Base-by-base conservation (phyloP, 2,329 filamentous ascomycete species). In the Hortaea sp. region DNA sequence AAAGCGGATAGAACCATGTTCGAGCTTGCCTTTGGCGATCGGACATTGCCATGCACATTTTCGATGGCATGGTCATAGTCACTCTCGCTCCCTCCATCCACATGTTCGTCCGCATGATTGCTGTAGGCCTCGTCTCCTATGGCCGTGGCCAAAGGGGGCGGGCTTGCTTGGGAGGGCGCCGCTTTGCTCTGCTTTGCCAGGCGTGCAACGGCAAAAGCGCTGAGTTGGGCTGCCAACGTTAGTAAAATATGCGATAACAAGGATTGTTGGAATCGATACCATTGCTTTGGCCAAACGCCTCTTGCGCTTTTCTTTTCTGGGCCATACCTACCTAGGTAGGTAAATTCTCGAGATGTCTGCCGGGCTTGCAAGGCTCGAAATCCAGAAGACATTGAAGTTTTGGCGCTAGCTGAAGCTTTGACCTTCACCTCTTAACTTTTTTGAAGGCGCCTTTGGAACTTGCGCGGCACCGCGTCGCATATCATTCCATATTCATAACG, bases 261-360 rank as follows among this genome's bases (percentile, higher is more conserved):
- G 20, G 20, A 20, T 20, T 20, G 20, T 20, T 20, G 20, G 20
- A 20, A 20, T 20, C 20, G 20, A 41, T 50, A 52, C 56, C 46
- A 27, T 48, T 51, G 5, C 42, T 20, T 42, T 42, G 48, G 7
- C 57, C 54, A 49, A 64, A 64, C 2, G 62, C 63, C 28, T 65
- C 62, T 43, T 57, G 49, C 2, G 59, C 62, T 49, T 60, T 63
- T 44, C 62, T 50, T 47, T 65, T 65, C 37, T 57, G 50, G 42
- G 58, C 52, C 60, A 62, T 62, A 20, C 20, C 20, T 20, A n/a
- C n/a, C n/a, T n/a, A n/a, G n/a, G n/a, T n/a, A 20, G 20, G 20
- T 20, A 20, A 20, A 20, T 20, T 20, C 20, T 20, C 20, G 20
- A 20, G 20, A 20, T 20, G 20, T 20, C 20, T 20, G 20, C 20